Base-by-base conservation (phyloP, 1,284 basidiomycete genomes). In the Tetrapyrgos nigripes region DNA sequence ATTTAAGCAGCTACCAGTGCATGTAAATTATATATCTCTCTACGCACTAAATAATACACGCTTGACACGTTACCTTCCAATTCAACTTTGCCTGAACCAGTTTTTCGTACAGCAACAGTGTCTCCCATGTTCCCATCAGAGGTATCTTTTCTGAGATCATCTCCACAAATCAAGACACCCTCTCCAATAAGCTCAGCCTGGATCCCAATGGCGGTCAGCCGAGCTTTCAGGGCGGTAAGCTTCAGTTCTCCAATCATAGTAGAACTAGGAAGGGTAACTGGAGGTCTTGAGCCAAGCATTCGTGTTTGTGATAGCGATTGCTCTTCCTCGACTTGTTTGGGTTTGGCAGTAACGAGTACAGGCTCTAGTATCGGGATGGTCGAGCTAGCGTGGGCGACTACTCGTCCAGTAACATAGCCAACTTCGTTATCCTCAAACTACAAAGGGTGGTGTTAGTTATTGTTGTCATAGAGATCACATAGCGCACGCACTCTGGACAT, bases 351-450 rank as follows among this genome's bases (percentile, higher is more conserved):
- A 37, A 76, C 67, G 17, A 78, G 73, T n/a, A 79, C 63, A 50
- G 73, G 89, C 69, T 91, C 90, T 27, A 93, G 82, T 24, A 85
- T 83, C 3, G 90, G 85, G 64, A 89, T 83, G 23, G 83, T 84
- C 46, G 94, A 94, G 61, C 89, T 95, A 10, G 92, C 87, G 50
- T 93, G 88, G 47, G 88, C 86, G 4, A 90, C 83, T 28, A 98
- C 87, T 26, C 91, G 86, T 26, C 96, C 97, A 29, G 89, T 88
- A 40, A 98, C 87, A 72, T 91, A 96, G 19, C 92, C 94, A 43
- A 99, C 92, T 73, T 98, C 95, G 71, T 96, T 98, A 68, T 97
- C 97, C 69, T 99, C 97, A 70, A 98, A 97, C 92, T 97, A 63
- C 19, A 49, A n/a, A n/a, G 53, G 55, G 51, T 23, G 10, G n/a